These are phyloP conservation scores for Kluyveromyces starmeri DNA, from an alignment of 805 yeast species.

Conservation along the genomic window DNA sequence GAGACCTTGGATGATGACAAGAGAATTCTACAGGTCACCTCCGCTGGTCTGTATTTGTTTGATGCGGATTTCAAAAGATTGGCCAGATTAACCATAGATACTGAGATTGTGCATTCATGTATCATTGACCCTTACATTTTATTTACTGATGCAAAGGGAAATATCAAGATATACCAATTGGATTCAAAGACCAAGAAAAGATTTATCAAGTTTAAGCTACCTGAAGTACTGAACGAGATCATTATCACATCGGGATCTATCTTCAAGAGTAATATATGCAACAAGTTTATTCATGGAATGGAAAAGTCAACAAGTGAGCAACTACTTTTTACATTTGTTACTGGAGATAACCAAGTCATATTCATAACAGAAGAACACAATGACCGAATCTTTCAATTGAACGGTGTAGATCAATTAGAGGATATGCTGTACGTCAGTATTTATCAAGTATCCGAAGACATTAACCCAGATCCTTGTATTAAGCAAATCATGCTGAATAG, in stretches of 20 bases:
- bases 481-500: slow-evolving; percentile 58
- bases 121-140: slow-evolving; percentile 55
- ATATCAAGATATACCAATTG: slow-evolving; percentile 48
- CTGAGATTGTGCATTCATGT: slow-evolving; percentile 55
- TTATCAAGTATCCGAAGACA: slow-evolving; percentile 29
- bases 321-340: slow-evolving; percentile 52
- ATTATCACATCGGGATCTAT: slow-evolving; percentile 66
- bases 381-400: slow-evolving; percentile 32
- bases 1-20: slow-evolving; percentile 48
- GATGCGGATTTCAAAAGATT: slow-evolving; percentile 50
- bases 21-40: slow-evolving; percentile 66
- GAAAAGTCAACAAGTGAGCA: slow-evolving; percentile 21
- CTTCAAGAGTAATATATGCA: slow-evolving; percentile 40
- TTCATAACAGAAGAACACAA: slow-evolving; percentile 47
- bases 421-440: slow-evolving; percentile 33
- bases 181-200: slow-evolving; percentile 30
- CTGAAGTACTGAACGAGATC: slow-evolving; percentile 33
- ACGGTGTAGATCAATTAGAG: slow-evolving; percentile 30
- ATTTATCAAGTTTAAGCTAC: slow-evolving; percentile 30
- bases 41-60: slow-evolving; percentile 53
- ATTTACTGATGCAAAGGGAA: slow-evolving; percentile 61
- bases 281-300: slow-evolving; percentile 29
- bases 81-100: slow-evolving; percentile 43
- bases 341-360: slow-evolving; percentile 68
- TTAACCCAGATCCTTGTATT: slow-evolving; percentile 62